Conservation (phyloP, 176 grass and related monocot species). For the Zizania latifolia region DNA sequence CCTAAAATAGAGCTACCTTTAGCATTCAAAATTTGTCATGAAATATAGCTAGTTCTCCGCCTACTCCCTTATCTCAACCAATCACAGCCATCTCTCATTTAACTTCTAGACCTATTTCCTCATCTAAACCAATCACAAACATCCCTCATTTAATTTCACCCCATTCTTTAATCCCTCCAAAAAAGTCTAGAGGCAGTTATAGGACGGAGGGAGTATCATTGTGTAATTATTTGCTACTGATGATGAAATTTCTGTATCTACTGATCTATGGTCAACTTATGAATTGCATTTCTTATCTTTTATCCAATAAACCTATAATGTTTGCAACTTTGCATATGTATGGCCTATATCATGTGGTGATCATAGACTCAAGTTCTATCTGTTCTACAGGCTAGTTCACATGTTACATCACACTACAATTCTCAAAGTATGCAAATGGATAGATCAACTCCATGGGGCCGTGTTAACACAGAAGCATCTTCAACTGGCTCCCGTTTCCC, state of each 20-base stretch:
- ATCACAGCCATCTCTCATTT: too few species aligned
- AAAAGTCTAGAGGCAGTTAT: too few species aligned
- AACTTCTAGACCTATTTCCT: too few species aligned
- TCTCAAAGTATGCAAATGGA: constrained; percentile 60
- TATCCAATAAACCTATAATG: neutral
- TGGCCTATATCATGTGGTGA: neutral
- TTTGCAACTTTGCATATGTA: neutral
- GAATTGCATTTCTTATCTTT: neutral
- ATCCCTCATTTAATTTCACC: too few species aligned
- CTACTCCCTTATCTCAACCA: too few species aligned
- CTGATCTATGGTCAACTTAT: neutral
- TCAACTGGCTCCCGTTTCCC: constrained; percentile 41
- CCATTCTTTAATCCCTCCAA: too few species aligned
- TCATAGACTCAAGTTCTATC: constrained; percentile 15
- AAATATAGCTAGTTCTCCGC: too few species aligned
- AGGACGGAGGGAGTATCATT: too few species aligned
- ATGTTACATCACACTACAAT: constrained; percentile 56
- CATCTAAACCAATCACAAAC: too few species aligned
- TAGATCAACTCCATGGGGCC: constrained; percentile 61
- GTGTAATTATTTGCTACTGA: neutral
- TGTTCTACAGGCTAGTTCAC: constrained; percentile 41
- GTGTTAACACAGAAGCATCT: constrained; percentile 39
- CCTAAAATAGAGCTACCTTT: too few species aligned
- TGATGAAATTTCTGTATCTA: neutral
- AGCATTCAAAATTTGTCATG: too few species aligned